phyloP scores from a whole-genome alignment of 2,329 filamentous ascomycete genomes.

The Emergomyces orientalis region DNA sequence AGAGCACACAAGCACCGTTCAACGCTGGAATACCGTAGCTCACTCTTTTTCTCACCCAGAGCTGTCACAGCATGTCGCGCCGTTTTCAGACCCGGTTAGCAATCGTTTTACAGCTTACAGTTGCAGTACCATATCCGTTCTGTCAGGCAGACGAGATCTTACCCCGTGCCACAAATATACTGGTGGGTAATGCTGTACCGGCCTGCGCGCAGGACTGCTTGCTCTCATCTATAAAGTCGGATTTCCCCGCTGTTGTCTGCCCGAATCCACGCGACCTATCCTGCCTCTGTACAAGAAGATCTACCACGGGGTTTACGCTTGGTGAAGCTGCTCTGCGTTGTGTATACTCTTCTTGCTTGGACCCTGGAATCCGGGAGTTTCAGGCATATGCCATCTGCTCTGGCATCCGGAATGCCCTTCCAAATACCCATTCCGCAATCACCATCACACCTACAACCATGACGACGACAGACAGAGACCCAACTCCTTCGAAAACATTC shows the following conservation, averaged over 20 bases:
- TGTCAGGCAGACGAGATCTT: background rate
- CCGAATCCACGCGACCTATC: conserved; percentile 44
- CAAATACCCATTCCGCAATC: conserved; percentile 46
- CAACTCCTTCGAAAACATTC: conserved; percentile 12
- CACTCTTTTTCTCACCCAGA: conserved; percentile 11
- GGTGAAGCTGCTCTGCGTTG: conserved; percentile 65
- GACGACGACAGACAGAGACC: background rate
- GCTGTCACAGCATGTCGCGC: conserved; percentile 30
- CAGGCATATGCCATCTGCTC: conserved; percentile 50
- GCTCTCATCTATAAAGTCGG: conserved; percentile 50
- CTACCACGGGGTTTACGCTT: conserved; percentile 55
- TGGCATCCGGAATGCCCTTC: conserved; percentile 41
- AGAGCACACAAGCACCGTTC: background rate
- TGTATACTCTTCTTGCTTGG: conserved; percentile 49
- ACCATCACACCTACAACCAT: conserved; percentile 9
- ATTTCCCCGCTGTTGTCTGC: conserved; percentile 47
- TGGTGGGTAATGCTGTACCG: conserved; percentile 35
- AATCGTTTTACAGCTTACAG: background rate
- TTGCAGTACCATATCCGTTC: conserved; percentile 2
- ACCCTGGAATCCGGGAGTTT: conserved; percentile 36
- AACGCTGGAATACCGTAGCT: background rate
- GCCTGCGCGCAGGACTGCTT: conserved; percentile 54
- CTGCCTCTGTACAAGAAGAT: conserved; percentile 55
- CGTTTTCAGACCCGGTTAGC: background rate
- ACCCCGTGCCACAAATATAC: background rate